Evolutionary conservation across 2,329 filamentous ascomycete genomes (phyloP).

Genomic region (Diaporthe citriasiana): DNA sequence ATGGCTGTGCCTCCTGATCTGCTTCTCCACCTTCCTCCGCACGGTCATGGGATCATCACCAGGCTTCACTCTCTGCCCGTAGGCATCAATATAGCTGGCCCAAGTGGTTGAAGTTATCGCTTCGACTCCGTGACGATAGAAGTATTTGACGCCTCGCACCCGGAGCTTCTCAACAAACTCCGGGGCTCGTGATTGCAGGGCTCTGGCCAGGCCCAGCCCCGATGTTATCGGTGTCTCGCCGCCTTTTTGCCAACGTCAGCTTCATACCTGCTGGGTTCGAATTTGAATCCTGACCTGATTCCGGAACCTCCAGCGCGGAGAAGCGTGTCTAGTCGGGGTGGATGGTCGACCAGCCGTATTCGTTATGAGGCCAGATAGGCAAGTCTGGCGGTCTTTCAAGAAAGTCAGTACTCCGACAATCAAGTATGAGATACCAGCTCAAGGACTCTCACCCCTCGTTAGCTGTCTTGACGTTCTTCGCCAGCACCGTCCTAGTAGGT

Average conservation of each 20-base stretch:
- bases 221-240: constrained; percentile 54
- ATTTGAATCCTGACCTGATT: constrained; percentile 43
- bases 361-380: constrained; percentile 57
- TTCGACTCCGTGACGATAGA: constrained; percentile 49
- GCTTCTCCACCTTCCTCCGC: constrained; percentile 49
- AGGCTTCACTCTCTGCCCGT: constrained; percentile 49
- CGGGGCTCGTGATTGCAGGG: constrained; percentile 48
- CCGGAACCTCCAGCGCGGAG: constrained; percentile 45
- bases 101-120: constrained; percentile 51
- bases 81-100: constrained; percentile 50
- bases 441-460: constrained; percentile 51
- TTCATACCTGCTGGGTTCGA: background rate
- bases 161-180: constrained; percentile 49
- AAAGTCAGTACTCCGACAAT: background rate
- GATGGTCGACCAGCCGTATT: constrained; percentile 56
- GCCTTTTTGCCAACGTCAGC: constrained; percentile 42
- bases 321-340: constrained; percentile 55
- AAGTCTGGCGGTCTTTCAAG: constrained; percentile 50
- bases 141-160: constrained; percentile 50
- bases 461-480: constrained; percentile 54
- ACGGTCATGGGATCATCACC: constrained; percentile 46
- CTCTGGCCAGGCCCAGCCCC: constrained; percentile 48
- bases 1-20: constrained; percentile 52
- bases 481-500: constrained; percentile 51
- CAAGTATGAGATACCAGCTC: fast-evolving